phyloP scores from a whole-genome alignment of 2,329 filamentous ascomycete genomes.

The Penicillium sp. region DNA sequence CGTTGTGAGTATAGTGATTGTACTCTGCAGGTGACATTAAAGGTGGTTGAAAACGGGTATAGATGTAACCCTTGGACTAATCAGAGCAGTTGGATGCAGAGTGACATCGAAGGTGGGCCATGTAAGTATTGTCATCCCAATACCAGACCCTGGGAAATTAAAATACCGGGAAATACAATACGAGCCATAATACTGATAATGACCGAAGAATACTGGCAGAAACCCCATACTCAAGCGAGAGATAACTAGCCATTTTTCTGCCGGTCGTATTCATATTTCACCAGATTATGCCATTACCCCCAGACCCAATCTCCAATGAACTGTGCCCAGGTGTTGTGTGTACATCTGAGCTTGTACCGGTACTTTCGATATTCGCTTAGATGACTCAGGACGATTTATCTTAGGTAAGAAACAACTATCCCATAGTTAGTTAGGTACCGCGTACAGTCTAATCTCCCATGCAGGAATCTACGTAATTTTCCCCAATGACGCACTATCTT shows the following conservation, averaged over 20 bases:
- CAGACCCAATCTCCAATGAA: background rate
- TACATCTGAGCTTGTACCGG: background rate
- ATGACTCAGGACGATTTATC: background rate
- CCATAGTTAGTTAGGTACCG: background rate
- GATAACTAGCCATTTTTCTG: background rate
- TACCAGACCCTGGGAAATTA: background rate
- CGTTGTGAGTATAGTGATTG: conserved; percentile 1
- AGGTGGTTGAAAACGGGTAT: conserved; percentile 1
- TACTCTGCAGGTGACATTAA: conserved; percentile 15
- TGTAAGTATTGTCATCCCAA: background rate
- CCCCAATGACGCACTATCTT: background rate
- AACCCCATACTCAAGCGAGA: background rate
- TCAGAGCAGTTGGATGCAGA: background rate
- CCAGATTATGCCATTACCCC: background rate
- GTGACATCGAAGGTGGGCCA: background rate
- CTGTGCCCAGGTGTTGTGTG: background rate
- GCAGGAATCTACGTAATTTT: background rate
- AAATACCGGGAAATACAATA: background rate
- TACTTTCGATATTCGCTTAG: no score
- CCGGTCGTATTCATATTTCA: background rate
- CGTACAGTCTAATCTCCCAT: no score
- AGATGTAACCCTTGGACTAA: background rate
- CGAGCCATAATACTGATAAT: background rate
- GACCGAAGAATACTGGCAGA: background rate
- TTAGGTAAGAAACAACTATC: background rate